A percentile compares a stretch with the other conserved stretches of the same genome.
phyloP scores from a whole-genome alignment of 495 filamentous ascomycete species.

The Cercophora scortea region DNA sequence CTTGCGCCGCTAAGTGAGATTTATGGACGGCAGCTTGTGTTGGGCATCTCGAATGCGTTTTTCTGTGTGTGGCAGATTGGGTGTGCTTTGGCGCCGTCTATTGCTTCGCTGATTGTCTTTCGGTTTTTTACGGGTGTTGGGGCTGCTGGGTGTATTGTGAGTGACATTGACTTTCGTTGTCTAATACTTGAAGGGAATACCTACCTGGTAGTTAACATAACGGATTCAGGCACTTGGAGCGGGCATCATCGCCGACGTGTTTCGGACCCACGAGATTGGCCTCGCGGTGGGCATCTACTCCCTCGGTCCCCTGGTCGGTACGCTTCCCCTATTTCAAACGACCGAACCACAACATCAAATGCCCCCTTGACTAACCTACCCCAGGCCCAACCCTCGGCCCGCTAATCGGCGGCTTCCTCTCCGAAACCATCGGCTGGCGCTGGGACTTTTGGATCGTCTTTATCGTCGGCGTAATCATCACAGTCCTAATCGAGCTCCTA shows the following conservation, averaged over 20 bases:
- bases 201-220: not conserved
- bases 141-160: conserved; percentile 22
- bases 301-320: conserved; percentile 35
- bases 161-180: not conserved
- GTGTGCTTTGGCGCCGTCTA: conserved; percentile 56
- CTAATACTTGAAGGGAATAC: too few species aligned
- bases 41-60: conserved; percentile 55
- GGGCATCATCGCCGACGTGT: conserved; percentile 52
- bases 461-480: conserved; percentile 35
- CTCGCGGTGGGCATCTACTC: conserved; percentile 48
- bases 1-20: conserved; percentile 67
- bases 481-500: conserved; percentile 36
- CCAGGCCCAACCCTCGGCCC: conserved; percentile 44
- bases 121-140: conserved; percentile 52
- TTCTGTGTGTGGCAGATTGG: conserved; percentile 66
- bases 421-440: conserved; percentile 47
- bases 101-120: conserved; percentile 52
- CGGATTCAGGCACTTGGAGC: conserved; percentile 35
- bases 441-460: conserved; percentile 57
- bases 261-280: conserved; percentile 46
- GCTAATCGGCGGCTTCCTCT: conserved; percentile 47
- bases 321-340: conserved; percentile 21
- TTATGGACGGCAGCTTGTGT: conserved; percentile 57
- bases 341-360: not conserved
- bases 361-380: not conserved